Percentiles rank a stretch among this genome's conserved stretches.
These are phyloP conservation scores for Trametes sp. DNA, from an alignment of 1,284 basidiomycete genomes.

Conservation along the genomic window DNA sequence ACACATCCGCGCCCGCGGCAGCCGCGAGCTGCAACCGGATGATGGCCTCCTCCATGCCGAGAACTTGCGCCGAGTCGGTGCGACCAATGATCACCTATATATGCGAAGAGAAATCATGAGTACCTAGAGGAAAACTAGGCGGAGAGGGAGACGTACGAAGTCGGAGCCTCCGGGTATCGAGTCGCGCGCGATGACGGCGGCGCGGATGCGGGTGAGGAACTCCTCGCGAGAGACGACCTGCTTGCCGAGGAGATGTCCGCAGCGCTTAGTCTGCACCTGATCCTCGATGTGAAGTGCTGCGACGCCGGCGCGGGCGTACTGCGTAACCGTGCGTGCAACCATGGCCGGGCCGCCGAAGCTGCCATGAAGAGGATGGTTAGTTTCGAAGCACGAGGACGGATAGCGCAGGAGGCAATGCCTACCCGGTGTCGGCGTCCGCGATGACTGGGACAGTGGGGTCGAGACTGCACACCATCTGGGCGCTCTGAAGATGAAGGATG, in stretches of 20 bases:
- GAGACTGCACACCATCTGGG: constrained; percentile 71
- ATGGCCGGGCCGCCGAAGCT: constrained; percentile 82
- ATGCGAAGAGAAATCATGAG: background rate
- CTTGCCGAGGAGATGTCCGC: constrained; percentile 83
- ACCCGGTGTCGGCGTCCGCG: constrained; percentile 85
- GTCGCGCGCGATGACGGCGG: constrained; percentile 77
- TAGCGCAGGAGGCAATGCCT: constrained; percentile 16
- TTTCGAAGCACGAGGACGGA: background rate
- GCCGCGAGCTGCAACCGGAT: constrained; percentile 73
- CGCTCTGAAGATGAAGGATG: constrained; percentile 43
- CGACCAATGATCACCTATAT: constrained; percentile 78
- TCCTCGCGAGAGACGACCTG: constrained; percentile 82
- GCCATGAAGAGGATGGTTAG: background rate
- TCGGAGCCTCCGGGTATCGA: constrained; percentile 76
- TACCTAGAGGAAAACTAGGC: constrained; percentile 46
- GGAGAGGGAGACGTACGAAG: constrained; percentile 50
- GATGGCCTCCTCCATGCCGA: constrained; percentile 84
- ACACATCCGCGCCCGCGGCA: constrained; percentile 82
- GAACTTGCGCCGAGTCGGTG: constrained; percentile 82
- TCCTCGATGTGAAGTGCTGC: constrained; percentile 86
- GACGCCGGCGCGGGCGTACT: constrained; percentile 76
- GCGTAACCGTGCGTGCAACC: constrained; percentile 77
- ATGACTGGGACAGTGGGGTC: constrained; percentile 74
- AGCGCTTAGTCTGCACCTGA: constrained; percentile 85
- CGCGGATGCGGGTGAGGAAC: constrained; percentile 78